These are phyloP conservation scores for Acer saccharum DNA, from an alignment of 345 rosid species.

Conservation along the genomic window DNA sequence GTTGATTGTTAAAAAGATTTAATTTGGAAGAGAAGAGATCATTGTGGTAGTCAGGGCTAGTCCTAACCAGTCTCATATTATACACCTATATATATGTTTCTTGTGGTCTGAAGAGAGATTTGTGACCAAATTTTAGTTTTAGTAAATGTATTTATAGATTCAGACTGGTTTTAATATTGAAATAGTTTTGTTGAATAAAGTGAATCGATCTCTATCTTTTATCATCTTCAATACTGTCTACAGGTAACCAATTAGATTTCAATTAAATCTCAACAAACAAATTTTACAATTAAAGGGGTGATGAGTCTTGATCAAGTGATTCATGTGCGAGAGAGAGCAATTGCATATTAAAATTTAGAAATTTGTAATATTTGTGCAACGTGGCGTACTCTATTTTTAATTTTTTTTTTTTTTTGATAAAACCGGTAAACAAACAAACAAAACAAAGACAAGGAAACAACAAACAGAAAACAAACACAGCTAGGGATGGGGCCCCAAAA, in stretches of 20 bases:
- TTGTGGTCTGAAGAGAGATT: constrained; percentile 4
- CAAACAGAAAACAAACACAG: no score
- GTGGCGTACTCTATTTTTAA: no score
- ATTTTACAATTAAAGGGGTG: no score
- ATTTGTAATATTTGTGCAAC: no score
- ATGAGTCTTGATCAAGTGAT: no score
- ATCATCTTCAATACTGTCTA: neutral
- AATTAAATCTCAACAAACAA: neutral
- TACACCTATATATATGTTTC: constrained; percentile 11
- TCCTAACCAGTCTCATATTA: constrained; percentile 26
- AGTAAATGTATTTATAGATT: constrained; percentile 4
- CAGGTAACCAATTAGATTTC: no score
- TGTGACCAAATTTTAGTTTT: constrained; percentile 20
- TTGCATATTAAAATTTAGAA: no score
- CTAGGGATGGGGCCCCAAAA: no score
- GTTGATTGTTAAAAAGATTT: constrained; percentile 2
- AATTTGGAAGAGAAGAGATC: constrained; percentile 21
- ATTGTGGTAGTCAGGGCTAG: constrained; percentile 26
- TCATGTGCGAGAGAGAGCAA: no score
- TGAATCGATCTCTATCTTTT: neutral
- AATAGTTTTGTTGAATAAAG: constrained; percentile 3
- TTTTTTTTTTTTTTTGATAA: no score
- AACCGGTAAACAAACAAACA: no score
- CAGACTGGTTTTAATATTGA: constrained; percentile 8
- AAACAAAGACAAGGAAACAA: no score